Percentiles rank a stretch among this genome's conserved stretches.
phyloP scores from a whole-genome alignment of 176 grass and related monocot species.

The Musa acuminata region DNA sequence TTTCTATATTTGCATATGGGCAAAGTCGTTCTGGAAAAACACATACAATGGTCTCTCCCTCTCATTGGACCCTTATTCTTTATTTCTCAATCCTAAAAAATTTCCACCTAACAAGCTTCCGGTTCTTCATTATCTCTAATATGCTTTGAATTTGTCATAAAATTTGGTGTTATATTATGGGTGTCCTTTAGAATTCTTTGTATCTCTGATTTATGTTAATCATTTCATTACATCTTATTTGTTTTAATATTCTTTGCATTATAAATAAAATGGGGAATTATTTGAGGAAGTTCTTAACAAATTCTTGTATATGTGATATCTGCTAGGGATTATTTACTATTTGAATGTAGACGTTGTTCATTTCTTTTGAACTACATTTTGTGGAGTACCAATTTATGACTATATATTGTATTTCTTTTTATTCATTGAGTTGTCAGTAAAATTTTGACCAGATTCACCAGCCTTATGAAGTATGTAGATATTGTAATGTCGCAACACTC shows the following conservation, averaged over 20 bases:
- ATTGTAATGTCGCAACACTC: no score
- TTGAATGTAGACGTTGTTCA: no score
- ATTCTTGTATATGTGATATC: neutral
- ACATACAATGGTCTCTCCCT: slow-evolving; percentile 63
- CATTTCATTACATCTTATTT: neutral
- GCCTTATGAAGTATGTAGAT: neutral
- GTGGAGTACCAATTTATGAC: no score
- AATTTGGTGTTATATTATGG: neutral
- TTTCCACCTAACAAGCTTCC: neutral
- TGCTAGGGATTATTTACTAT: no score
- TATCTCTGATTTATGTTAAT: neutral
- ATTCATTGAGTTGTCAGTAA: neutral
- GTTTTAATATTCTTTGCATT: neutral
- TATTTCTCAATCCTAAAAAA: neutral
- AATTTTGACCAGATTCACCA: neutral
- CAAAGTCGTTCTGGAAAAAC: slow-evolving; percentile 94
- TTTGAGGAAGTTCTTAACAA: neutral
- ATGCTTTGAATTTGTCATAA: neutral
- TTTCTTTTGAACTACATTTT: no score
- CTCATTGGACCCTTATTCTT: neutral
- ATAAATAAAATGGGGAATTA: neutral
- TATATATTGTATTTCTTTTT: neutral
- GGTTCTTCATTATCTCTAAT: neutral
- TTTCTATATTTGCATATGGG: slow-evolving; percentile 88
- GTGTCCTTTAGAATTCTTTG: neutral